Evolutionary conservation across 2,329 filamentous ascomycete genomes (phyloP).

Genomic region (Salinomyces thailandicus): DNA sequence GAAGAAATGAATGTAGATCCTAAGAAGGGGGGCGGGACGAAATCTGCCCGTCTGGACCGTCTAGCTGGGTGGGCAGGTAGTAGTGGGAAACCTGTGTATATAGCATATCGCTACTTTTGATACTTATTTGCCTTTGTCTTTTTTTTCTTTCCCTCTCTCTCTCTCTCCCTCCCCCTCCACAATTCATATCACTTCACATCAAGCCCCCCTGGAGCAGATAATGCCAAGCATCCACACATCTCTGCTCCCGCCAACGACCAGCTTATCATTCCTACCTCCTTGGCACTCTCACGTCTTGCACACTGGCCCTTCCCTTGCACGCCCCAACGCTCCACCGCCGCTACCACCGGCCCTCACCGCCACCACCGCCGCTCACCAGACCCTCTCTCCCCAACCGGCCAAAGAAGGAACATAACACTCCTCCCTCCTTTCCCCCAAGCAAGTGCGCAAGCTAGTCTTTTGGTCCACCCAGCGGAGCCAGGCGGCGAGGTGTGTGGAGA

Average conservation of each 20-base stretch:
- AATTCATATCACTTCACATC: no score
- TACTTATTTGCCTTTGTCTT: no score
- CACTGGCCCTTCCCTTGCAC: neutral
- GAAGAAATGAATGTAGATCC: conserved; percentile 47
- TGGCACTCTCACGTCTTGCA: neutral
- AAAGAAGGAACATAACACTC: conserved; percentile 44
- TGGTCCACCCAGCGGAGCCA: conserved; percentile 44
- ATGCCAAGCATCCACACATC: conserved; percentile 10
- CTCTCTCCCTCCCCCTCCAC: no score
- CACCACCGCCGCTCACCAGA: no score
- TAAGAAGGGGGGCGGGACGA: no score
- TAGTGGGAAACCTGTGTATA: no score
- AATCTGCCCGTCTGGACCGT: no score
- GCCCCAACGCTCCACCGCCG: neutral
- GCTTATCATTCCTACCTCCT: conserved; percentile 1
- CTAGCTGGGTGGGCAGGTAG: no score
- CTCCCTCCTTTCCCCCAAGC: conserved; percentile 36
- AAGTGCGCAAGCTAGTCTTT: conserved; percentile 32
- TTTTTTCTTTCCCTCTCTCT: no score
- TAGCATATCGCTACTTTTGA: no score
- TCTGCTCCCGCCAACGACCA: conserved; percentile 11
- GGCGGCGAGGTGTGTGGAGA: conserved; percentile 28
- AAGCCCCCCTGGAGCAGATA: no score
- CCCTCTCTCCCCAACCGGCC: conserved; percentile 29
- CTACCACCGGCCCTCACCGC: no score